These are phyloP conservation scores for Trichoderma sp. DNA, from an alignment of 2,329 filamentous ascomycete genomes.

Conservation along the genomic window DNA sequence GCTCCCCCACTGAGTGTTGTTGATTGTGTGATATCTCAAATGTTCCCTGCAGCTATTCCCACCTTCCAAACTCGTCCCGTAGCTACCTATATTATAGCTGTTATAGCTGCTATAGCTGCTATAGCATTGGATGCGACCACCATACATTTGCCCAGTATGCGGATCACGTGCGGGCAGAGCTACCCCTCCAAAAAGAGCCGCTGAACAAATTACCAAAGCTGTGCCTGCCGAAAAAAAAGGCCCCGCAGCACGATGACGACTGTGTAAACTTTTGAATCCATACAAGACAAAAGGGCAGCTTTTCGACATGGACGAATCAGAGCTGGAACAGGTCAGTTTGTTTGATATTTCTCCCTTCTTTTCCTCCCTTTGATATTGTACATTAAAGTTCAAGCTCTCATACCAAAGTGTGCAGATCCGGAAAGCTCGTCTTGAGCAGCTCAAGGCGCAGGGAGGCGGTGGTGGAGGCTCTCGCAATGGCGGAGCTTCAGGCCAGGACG, in stretches of 20 bases:
- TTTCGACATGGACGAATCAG: conserved; percentile 43
- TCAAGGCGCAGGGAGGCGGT: conserved; percentile 69
- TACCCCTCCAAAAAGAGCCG: background rate
- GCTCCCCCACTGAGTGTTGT: background rate
- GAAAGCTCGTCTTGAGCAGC: conserved; percentile 87
- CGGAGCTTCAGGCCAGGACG: conserved; percentile 42
- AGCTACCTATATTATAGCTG: background rate
- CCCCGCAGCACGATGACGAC: background rate
- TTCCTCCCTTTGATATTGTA: conserved; percentile 17
- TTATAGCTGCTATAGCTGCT: background rate
- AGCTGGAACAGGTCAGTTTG: conserved; percentile 32
- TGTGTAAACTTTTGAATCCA: background rate
- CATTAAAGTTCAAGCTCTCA: background rate
- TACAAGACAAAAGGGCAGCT: background rate
- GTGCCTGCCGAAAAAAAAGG: background rate
- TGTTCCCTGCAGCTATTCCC: background rate
- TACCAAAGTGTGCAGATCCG: conserved; percentile 61
- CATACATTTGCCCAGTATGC: background rate
- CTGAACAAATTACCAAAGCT: background rate
- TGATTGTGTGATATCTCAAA: background rate
- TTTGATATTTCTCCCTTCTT: background rate
- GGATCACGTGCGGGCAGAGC: background rate
- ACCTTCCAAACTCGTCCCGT: background rate
- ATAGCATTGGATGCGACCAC: background rate
- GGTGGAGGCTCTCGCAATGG: conserved; percentile 45